These are phyloP conservation scores for Microdochium nivale DNA, from an alignment of 2,329 filamentous ascomycete genomes.

Conservation along the genomic window DNA sequence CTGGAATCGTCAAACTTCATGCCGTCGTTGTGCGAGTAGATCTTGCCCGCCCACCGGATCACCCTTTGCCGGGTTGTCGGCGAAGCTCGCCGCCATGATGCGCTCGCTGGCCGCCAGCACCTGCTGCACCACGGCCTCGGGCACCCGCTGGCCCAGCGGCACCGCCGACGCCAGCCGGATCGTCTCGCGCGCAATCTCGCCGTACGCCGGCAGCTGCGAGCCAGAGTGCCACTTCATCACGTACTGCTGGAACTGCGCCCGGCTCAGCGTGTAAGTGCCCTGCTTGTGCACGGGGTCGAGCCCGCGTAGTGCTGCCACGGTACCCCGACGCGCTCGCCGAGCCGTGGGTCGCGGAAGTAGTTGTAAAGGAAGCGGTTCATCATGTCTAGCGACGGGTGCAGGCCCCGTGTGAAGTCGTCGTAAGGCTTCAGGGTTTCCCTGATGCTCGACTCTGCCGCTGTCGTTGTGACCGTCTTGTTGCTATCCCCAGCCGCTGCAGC, in stretches of 20 bases:
- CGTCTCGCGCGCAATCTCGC: not conserved
- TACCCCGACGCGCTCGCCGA: not conserved
- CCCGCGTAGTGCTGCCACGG: not conserved
- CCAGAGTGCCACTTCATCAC: not conserved
- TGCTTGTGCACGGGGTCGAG: not conserved
- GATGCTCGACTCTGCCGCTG: not conserved
- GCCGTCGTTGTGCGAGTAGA: not conserved
- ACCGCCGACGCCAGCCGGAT: not conserved
- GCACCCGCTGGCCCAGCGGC: not conserved
- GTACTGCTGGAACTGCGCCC: not conserved
- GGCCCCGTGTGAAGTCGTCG: not conserved
- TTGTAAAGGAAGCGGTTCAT: constrained; percentile 1
- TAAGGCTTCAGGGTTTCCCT: not conserved
- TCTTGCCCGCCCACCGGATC: not conserved
- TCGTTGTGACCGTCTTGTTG: too few species aligned
- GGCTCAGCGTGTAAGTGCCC: not conserved
- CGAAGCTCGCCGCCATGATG: constrained; percentile 1
- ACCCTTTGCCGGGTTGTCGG: not conserved
- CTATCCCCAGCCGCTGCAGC: too few species aligned
- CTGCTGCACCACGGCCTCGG: not conserved
- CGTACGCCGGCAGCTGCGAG: not conserved
- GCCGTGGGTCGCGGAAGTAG: not conserved
- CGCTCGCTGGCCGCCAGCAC: not conserved
- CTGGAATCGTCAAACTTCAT: not conserved
- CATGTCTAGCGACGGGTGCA: not conserved